Evolutionary conservation across 2,329 filamentous ascomycete genomes (phyloP).

Genomic region (Sarocladiaceae sp.): DNA sequence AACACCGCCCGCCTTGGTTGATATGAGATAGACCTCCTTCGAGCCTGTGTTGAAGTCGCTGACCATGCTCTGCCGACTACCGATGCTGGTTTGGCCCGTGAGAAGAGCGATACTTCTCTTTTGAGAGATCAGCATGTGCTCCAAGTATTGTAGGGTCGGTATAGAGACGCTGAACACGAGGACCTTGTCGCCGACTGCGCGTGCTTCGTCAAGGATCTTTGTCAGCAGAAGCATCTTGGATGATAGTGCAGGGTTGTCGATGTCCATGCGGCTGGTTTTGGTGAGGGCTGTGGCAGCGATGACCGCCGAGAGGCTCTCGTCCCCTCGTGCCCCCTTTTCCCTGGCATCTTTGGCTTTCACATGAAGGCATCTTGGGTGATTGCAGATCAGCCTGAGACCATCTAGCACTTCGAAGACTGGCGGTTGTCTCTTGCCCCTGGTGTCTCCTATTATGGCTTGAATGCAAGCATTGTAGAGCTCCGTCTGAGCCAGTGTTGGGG

Average conservation of each 20-base stretch:
- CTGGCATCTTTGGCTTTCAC: slow-evolving; percentile 23
- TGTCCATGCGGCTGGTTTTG: slow-evolving; percentile 32
- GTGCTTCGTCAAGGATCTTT: slow-evolving; percentile 64
- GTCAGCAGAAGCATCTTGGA: slow-evolving; percentile 66
- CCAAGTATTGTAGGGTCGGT: slow-evolving; percentile 65
- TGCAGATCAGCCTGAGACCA: slow-evolving; percentile 44
- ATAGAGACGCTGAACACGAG: slow-evolving; percentile 77
- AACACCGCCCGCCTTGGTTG: slow-evolving; percentile 75
- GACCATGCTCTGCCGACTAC: slow-evolving; percentile 55
- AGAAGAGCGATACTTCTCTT: slow-evolving; percentile 52
- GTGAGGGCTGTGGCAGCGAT: slow-evolving; percentile 26
- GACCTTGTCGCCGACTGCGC: slow-evolving; percentile 62
- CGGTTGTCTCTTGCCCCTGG: slow-evolving; percentile 10
- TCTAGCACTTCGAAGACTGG: slow-evolving; percentile 30
- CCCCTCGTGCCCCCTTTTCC: slow-evolving; percentile 11
- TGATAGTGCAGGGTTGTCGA: slow-evolving; percentile 51
- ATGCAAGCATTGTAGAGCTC: slow-evolving; percentile 54
- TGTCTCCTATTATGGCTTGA: slow-evolving; percentile 11
- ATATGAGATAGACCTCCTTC: slow-evolving; percentile 69
- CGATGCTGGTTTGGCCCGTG: slow-evolving; percentile 59
- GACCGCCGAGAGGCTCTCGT: slow-evolving; percentile 18
- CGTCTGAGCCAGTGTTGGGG: slow-evolving; percentile 62
- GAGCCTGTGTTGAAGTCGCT: slow-evolving; percentile 63
- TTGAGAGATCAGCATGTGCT: slow-evolving; percentile 47
- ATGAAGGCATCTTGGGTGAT: slow-evolving; percentile 47